Evolutionary conservation across 208 protist species (phyloP).

Genomic region (Crithidia bombi): DNA sequence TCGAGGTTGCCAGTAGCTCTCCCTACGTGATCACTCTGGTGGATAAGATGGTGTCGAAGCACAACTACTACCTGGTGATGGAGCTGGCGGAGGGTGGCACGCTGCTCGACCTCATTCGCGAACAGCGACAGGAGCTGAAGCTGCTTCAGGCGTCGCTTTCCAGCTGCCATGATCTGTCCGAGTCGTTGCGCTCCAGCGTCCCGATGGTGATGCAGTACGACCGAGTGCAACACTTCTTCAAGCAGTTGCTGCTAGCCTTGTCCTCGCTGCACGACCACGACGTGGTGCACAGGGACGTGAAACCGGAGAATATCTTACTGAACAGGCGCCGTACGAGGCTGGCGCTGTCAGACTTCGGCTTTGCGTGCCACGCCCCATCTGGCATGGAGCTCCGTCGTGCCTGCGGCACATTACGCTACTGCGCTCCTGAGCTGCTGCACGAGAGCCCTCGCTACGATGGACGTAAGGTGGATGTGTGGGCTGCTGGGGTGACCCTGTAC

Average conservation of each 20-base stretch:
- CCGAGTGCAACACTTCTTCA: conserved; percentile 39
- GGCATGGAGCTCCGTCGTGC: conserved; percentile 50
- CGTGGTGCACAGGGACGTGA: conserved; percentile 89
- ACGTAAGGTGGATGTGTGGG: conserved; percentile 90
- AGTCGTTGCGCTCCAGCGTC: conserved; percentile 11
- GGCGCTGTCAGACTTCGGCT: conserved; percentile 90
- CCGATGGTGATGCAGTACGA: conserved; percentile 32
- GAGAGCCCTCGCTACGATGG: conserved; percentile 87
- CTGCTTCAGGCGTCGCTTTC: conserved; percentile 19
- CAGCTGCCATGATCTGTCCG: conserved; percentile 1
- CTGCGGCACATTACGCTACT: conserved; percentile 86
- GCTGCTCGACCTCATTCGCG: conserved; percentile 62
- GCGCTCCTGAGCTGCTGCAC: conserved; percentile 79
- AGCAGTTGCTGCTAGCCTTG: conserved; percentile 77
- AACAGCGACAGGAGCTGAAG: conserved; percentile 34
- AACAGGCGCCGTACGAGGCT: conserved; percentile 55
- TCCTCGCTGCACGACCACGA: conserved; percentile 62
- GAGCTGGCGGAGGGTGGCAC: conserved; percentile 79
- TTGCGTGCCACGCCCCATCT: conserved; percentile 67
- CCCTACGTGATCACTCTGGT: conserved; percentile 65
- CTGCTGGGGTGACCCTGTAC: conserved; percentile 87
- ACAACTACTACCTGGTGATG: conserved; percentile 89
- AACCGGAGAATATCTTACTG: conserved; percentile 88
- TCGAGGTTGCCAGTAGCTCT: conserved; percentile 53
- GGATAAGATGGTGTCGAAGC: conserved; percentile 75